phyloP scores from a whole-genome alignment of 805 yeast genomes.

The Aciculoconidium aculeatum region DNA sequence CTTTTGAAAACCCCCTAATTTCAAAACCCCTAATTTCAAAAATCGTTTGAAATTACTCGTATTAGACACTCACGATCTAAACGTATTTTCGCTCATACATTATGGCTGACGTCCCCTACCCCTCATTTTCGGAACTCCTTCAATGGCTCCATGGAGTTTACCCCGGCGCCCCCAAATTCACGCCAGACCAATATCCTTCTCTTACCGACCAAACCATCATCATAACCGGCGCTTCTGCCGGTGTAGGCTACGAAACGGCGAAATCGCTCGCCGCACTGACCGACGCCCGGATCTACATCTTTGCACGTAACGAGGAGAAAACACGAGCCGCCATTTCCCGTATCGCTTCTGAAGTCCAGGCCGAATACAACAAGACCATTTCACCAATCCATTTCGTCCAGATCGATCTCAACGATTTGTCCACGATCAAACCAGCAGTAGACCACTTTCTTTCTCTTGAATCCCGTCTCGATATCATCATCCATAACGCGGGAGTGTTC shows the following conservation, averaged over 20 bases:
- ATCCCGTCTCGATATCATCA: slow-evolving; percentile 15
- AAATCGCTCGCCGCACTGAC: slow-evolving; percentile 23
- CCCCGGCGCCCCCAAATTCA: slow-evolving; percentile 14
- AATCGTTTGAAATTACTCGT: too few species aligned
- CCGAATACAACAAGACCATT: slow-evolving; percentile 10
- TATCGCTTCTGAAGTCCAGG: slow-evolving; percentile 17
- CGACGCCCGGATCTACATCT: slow-evolving; percentile 28
- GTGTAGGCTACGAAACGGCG: slow-evolving; percentile 25
- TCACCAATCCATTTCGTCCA: slow-evolving; percentile 7
- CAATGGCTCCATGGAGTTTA: slow-evolving; percentile 4
- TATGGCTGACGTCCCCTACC: too few species aligned
- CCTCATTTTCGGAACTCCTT: too few species aligned
- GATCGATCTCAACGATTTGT: slow-evolving; percentile 8
- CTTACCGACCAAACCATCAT: slow-evolving; percentile 30
- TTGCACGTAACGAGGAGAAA: slow-evolving; percentile 31
- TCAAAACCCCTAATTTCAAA: too few species aligned
- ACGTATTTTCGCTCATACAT: too few species aligned
- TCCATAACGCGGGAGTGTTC: slow-evolving; percentile 31
- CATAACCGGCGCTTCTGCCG: slow-evolving; percentile 37
- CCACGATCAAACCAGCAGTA: slow-evolving; percentile 17
- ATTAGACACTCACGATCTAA: too few species aligned
- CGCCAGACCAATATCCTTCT: slow-evolving; percentile 28
- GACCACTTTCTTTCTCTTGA: slow-evolving; percentile 12
- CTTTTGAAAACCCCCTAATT: too few species aligned
- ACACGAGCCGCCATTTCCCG: slow-evolving; percentile 20